Percentiles rank a stretch among this genome's conserved stretches.
These are phyloP conservation scores for Saccharomyces hybrid DNA, from an alignment of 1,139 yeast genomes.

Conservation along the genomic window DNA sequence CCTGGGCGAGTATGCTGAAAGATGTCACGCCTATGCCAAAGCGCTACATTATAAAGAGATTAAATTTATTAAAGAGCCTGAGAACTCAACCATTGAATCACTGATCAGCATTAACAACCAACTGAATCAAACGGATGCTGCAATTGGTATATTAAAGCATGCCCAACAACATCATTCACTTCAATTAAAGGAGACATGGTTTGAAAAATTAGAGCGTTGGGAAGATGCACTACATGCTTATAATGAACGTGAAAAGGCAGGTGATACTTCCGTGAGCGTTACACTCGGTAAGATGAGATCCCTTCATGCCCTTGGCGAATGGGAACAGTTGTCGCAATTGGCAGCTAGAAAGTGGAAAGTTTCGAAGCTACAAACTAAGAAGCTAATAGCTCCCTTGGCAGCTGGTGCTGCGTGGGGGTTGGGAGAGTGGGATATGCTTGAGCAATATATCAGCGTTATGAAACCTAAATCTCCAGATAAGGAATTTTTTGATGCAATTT, in stretches of 20 bases:
- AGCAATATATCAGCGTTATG: conserved; percentile 83
- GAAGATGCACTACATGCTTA: conserved; percentile 93
- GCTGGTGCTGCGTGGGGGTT: conserved; percentile 99
- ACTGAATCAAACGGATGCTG: conserved; percentile 94
- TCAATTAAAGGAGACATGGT: conserved; percentile 95
- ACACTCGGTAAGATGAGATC: conserved; percentile 98
- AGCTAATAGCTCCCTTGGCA: conserved; percentile 91
- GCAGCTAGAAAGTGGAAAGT: conserved; percentile 82
- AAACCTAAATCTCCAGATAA: conserved; percentile 88
- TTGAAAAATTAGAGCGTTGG: conserved; percentile 94
- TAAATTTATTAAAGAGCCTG: conserved; percentile 89
- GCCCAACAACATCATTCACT: conserved; percentile 91
- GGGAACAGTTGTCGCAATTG: conserved; percentile 85
- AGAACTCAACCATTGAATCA: conserved; percentile 87
- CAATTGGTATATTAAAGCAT: conserved; percentile 90
- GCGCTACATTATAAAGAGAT: conserved; percentile 93
- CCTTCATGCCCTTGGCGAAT: conserved; percentile 93
- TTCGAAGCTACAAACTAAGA: conserved; percentile 61
- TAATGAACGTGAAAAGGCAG: conserved; percentile 54
- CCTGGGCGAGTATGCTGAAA: conserved; percentile 85
- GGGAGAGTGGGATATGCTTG: conserved; percentile 96
- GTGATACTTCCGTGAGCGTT: conserved; percentile 53
- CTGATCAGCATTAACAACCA: conserved; percentile 89
- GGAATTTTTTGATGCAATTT: conserved; percentile 87
- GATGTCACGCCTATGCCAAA: conserved; percentile 96